Evolutionary conservation across 164 flowering plant species (phyloP).

Genomic region (Aristolochia contorta): DNA sequence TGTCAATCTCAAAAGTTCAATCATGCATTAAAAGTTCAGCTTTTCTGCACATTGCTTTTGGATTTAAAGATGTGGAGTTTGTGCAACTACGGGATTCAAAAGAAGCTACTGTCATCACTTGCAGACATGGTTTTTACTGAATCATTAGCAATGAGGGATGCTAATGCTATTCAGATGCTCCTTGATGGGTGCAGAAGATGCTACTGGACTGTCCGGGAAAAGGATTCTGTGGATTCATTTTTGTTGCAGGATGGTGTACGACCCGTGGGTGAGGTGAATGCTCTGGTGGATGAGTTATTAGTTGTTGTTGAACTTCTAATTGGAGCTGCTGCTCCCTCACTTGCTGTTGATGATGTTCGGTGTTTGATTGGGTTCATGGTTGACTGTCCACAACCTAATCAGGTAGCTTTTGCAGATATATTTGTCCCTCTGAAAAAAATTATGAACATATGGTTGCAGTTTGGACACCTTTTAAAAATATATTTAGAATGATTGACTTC

Average conservation of each 20-base stretch:
- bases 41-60: slow-evolving; percentile 70
- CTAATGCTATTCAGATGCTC: slow-evolving; percentile 96
- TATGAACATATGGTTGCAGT: background rate
- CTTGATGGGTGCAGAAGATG: slow-evolving; percentile 97
- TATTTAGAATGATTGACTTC: too few relatives aligned
- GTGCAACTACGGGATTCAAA: slow-evolving; percentile 93
- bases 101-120: slow-evolving; percentile 92
- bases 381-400: slow-evolving; percentile 94
- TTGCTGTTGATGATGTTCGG: slow-evolving; percentile 69
- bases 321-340: slow-evolving; percentile 74
- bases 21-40: slow-evolving; percentile 81
- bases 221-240: slow-evolving; percentile 70
- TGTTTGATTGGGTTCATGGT: slow-evolving; percentile 86
- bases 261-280: slow-evolving; percentile 93
- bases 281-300: slow-evolving; percentile 90
- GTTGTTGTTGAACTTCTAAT: slow-evolving; percentile 84
- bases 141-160: slow-evolving; percentile 84
- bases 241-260: slow-evolving; percentile 45
- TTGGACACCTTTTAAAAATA: background rate
- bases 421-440: background rate
- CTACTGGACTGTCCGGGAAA: slow-evolving; percentile 85
- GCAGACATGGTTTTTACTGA: slow-evolving; percentile 99
- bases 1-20: slow-evolving; percentile 84
- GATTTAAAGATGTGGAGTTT: slow-evolving; percentile 94
- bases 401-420: slow-evolving; percentile 31